phyloP scores from a whole-genome alignment of 2,329 filamentous ascomycete species.

The Hymenoscyphus fraxineus region DNA sequence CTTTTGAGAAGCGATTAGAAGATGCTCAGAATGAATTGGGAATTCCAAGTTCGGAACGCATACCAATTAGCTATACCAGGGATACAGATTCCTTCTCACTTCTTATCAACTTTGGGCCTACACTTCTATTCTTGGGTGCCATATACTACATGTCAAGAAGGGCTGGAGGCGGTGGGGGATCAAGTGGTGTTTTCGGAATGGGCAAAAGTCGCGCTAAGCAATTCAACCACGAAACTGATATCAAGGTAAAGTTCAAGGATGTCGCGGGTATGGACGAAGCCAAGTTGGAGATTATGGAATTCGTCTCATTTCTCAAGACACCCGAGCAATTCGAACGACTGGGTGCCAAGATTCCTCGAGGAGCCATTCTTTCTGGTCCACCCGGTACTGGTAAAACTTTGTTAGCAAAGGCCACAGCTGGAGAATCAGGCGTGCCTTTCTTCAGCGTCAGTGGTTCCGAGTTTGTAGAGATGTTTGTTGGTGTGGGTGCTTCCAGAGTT shows the following conservation, averaged over 20 bases:
- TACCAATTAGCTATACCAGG: constrained; percentile 82
- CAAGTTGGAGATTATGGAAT: constrained; percentile 98
- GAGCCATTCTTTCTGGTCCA: constrained; percentile 94
- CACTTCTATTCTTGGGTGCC: constrained; percentile 77
- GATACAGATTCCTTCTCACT: constrained; percentile 71
- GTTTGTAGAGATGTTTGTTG: constrained; percentile 99
- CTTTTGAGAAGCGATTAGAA: constrained; percentile 85
- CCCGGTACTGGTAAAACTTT: constrained; percentile 98
- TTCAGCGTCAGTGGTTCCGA: constrained; percentile 98
- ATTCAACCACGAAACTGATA: constrained; percentile 94
- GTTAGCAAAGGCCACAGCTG: constrained; percentile 93
- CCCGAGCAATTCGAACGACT: constrained; percentile 89
- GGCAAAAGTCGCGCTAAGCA: constrained; percentile 93
- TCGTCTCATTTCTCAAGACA: constrained; percentile 93
- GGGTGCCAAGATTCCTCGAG: constrained; percentile 95
- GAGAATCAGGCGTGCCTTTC: constrained; percentile 95
- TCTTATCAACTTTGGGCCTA: constrained; percentile 77
- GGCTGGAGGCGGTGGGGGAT: constrained; percentile 64
- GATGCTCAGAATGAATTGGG: constrained; percentile 82
- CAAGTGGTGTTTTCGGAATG: constrained; percentile 88
- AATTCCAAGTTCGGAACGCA: constrained; percentile 82
- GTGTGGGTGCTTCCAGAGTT: constrained; percentile 93
- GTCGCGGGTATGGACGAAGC: constrained; percentile 98
- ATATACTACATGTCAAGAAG: constrained; percentile 76
- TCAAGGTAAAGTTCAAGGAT: constrained; percentile 96